Conservation (phyloP, 2,329 filamentous ascomycete species). For the Aaosphaeria pasadenensis region DNA sequence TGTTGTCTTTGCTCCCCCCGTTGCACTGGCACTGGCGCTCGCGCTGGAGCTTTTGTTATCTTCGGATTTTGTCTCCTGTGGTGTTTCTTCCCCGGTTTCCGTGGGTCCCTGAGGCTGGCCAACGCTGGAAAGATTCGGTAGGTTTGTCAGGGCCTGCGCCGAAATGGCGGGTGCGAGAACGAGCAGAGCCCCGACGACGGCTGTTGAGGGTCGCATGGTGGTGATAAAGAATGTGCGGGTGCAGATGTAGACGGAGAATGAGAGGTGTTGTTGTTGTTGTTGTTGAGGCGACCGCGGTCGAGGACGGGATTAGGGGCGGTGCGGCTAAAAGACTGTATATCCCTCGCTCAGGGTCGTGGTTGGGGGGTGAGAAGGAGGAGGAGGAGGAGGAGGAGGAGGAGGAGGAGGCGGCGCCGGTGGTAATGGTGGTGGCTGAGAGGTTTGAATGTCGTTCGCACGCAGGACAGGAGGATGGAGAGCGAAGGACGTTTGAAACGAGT, state of each 20-base stretch:
- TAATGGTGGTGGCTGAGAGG: background rate
- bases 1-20: conserved; percentile 2
- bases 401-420: background rate
- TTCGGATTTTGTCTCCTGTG: conserved; percentile 7
- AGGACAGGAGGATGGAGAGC: conserved; percentile 8
- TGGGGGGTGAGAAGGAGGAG: conserved; percentile 10
- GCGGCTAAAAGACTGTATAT: conserved; percentile 15
- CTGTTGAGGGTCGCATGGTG: conserved; percentile 29
- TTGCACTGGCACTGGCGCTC: conserved; percentile 18
- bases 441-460: too few species aligned
- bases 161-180: conserved; percentile 27
- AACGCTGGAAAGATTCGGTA: conserved; percentile 27
- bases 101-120: conserved; percentile 13
- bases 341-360: conserved; percentile 13
- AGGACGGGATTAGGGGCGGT: conserved; percentile 17
- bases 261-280: conserved; percentile 1
- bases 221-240: conserved; percentile 7
- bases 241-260: background rate
- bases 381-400: conserved; percentile 1
- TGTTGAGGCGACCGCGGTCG: conserved; percentile 7
- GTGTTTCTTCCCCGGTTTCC: background rate
- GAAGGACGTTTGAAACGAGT: conserved; percentile 8
- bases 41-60: conserved; percentile 17
- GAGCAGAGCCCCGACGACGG: conserved; percentile 28
- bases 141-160: conserved; percentile 19